Evolutionary conservation across 108 stramenopile species (phyloP), one percentile per base, ranked within the genome.

Genomic region (Nitzschia sp.): DNA sequence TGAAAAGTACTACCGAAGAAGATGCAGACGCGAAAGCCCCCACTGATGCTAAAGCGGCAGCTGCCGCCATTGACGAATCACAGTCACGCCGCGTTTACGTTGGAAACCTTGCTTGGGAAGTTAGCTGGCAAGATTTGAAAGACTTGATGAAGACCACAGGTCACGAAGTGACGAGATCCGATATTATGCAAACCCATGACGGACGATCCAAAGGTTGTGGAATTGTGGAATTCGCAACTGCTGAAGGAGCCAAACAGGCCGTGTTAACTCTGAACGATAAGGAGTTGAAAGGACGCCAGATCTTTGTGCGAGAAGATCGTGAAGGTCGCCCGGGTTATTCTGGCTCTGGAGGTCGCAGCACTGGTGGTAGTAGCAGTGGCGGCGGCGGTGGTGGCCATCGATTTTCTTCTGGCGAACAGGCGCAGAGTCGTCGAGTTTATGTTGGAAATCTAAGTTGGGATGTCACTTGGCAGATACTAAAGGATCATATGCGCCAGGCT

Each of bases 81-180:
- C 48, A 55, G 36, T 67, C 66, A 1, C 62, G 72, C 1, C 76
- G 91, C 13, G 93, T 96, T 11, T 96, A 90, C 68, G 91, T 97
- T 4, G 96, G 96, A 35, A 97, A 97, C 62, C 82, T 98, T n/a
- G 46, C 84, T 2, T 99, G 85, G 82, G 77, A 70, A 26, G 85
- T 85, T 9, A 70, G 77, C 29, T 98, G 96, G 96, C 93, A 97
- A 74, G 95, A 94, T 72, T 84, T 98, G 28, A 97, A 96, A 66
- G 96, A 97, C 80, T 87, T 95, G 70, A 97, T 98, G 96, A 85
- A 85, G 49, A 60, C 72, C 1, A 74, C 82, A 55, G 95, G 95
- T 17, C 60, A 87, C 38, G 89, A 94, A 45, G 97, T 97, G 0
- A 70, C 75, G 31, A 72, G 80, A 47, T 92, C 89, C 9, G 88